Base-by-base conservation (phyloP, 1,139 yeast species). In the Barnettozyma hawaiiensis region DNA sequence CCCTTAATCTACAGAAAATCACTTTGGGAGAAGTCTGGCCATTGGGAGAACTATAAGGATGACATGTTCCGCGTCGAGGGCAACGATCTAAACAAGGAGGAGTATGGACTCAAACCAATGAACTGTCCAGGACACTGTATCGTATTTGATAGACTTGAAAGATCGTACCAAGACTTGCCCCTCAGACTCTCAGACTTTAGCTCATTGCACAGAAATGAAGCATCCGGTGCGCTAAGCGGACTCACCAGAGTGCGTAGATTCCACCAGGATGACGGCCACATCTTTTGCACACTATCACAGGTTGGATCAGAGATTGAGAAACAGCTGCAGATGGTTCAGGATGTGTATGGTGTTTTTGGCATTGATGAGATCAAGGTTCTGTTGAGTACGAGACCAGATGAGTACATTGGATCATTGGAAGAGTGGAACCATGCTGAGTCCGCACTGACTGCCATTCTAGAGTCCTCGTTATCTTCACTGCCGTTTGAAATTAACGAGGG, bases 201-300 rank as follows among this genome's bases (percentile, higher is more conserved):
- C 39, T 94, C 95, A 3, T 67, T 94, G 44, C 99, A 94, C 64
- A 76, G 99, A 64, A 94, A 94, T 60, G 99, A 94, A 64, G 83
- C 90, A 40, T 81, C 94, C 44, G 98, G 99, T 24, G 96, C 98
- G 1, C 71, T 94, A 37, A 78, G 95, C 3, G 99, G 99, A 1
- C 69, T 94, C 46, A 92, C 98, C 1, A 76, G 99, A 55, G 97
- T 94, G 8, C 76, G 99, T 50, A 78, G 97, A 53, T 94, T 94
- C 71, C 98, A 94, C 62, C 99, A 94, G 66, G 99, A 94, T 61
- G 98, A 94, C 62, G 98, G 97, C 10, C 98, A 94, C 60, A 92
- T 94, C 36, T 94, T 94, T 67, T 94, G 99, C 63, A 79, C 84
- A 18, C 72, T 78, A 43, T 81, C 75, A 21, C 98, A 94, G 64